Evolutionary conservation across 1,284 basidiomycete genomes (phyloP).

Genomic region (Leccinum subatratum): DNA sequence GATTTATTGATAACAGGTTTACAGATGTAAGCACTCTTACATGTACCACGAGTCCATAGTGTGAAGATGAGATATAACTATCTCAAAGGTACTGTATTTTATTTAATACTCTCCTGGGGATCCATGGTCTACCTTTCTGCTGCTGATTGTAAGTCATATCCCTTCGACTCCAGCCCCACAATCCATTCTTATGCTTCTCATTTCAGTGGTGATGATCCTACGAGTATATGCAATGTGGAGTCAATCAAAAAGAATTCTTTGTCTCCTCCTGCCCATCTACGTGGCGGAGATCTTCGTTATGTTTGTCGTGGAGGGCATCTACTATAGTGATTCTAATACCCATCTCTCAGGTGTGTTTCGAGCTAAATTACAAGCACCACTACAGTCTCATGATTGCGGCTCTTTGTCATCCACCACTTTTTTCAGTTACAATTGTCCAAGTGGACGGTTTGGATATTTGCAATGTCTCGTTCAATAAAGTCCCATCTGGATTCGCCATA

Average conservation of each 20-base stretch:
- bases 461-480: background rate
- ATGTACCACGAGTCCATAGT: background rate
- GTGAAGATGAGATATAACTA: background rate
- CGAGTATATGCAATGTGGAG: conserved; percentile 1
- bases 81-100: background rate
- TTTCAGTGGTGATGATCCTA: background rate
- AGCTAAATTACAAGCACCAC: background rate
- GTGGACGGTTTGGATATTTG: background rate
- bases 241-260: background rate
- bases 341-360: background rate
- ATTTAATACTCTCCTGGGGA: background rate
- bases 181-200: background rate
- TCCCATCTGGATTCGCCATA: background rate
- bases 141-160: background rate
- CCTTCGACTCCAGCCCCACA: background rate
- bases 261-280: background rate
- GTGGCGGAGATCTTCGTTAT: background rate
- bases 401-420: background rate
- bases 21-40: background rate
- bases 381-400: background rate
- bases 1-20: background rate
- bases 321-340: background rate
- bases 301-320: background rate
- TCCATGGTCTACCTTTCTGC: background rate
- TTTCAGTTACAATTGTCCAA: background rate